Evolutionary conservation across 2,329 filamentous ascomycete species (phyloP), one percentile per base, ranked within the genome.

Genomic region (Cladosporium sphaerospermum): DNA sequence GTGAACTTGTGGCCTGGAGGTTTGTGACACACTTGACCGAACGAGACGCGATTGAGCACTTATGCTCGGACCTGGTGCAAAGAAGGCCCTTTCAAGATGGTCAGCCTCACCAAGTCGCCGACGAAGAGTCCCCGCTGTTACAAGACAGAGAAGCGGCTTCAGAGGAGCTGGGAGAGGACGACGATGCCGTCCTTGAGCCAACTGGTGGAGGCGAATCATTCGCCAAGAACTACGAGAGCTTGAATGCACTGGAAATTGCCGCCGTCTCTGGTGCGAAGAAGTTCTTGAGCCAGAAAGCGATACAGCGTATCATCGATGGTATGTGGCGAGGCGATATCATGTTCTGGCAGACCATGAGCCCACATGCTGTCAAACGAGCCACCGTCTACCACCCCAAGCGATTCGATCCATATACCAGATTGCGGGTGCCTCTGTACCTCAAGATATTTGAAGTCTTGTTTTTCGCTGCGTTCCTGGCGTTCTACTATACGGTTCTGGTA

Each of bases 161-260:
- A n/a, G 39, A 9, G 8, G 39, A n/a, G 14, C 9, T n/a, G 13
- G 3, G 9, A 9, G 39, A 41, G 8, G 39, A 23, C 5, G 39
- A 16, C 39, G 23, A 28, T 28, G 23, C 5, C 7, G 31, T 23
- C n/a, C 16, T n/a, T 45, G 19, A 19, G 13, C 42, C 31, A 19
- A 31, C 10, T n/a, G 49, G 33, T 9, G 41, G 32, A 28, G 59
- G 61, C 23, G 56, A 60, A 32, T 62, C 59, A 2, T 61, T 62
- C 56, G 58, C 59, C 41, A 44, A 44, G 45, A 47, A 57, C 14
- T 95, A 95, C 66, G 82, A 83, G 34, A 84, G 85, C 14, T 76
- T 96, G 45, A 96, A 93, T 67, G 89, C 89, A 1, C 77, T 97
- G 13, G 89, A 95, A 66, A 91, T 95, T 62, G 89, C 89, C 23